Base-by-base conservation (phyloP, 163 green algal species). In the Prototheca wickerhamii region DNA sequence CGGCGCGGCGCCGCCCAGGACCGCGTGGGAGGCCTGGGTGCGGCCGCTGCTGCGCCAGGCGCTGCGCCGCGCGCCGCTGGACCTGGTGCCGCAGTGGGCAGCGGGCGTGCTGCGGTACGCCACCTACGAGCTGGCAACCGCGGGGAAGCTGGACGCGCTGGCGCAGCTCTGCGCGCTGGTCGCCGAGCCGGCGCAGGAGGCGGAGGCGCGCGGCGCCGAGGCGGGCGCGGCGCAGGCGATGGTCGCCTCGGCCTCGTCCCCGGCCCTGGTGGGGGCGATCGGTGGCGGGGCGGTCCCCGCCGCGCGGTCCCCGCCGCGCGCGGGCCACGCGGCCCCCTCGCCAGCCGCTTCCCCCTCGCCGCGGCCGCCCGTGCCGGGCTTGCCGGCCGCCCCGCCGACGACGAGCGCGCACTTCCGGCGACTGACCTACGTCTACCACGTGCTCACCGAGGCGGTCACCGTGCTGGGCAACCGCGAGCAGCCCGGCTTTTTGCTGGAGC, bases 11-110 rank as follows among this genome's bases (percentile, higher is more conserved):
- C 32, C 55, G 4, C 31, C 55, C 33, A 4, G 7, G 20, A 46
- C 31, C 55, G 8, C 69, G 8, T 87, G 80, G 80, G 60, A 61
- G 0, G 50, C 33, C 18, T 87, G 81, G 81, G 23, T 82, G n/a
- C 44, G 55, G 4, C 34, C 46, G 44, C 28, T 74, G 44, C 34
- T 90, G 57, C 51, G 37, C 15, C 30, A 70, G 26, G 76, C 70
- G 2, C 46, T 95, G 35, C 32, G 7, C 10, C 54, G 42, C 1
- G 71, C 72, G 1, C 86, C 76, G 4, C 64, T 91, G 54, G 87
- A 92, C 58, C 63, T 87, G 62, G 61, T 67, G 1, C 70, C 79
- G 23, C 56, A 66, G 25, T 95, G 86, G 86, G 64, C 67, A 3
- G 34, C 70, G 15, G 69, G 69, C n/a, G 44, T 60, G 46, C 58